Evolutionary conservation across 495 filamentous ascomycete genomes (phyloP).

Genomic region (Achaetomiella virescens): DNA sequence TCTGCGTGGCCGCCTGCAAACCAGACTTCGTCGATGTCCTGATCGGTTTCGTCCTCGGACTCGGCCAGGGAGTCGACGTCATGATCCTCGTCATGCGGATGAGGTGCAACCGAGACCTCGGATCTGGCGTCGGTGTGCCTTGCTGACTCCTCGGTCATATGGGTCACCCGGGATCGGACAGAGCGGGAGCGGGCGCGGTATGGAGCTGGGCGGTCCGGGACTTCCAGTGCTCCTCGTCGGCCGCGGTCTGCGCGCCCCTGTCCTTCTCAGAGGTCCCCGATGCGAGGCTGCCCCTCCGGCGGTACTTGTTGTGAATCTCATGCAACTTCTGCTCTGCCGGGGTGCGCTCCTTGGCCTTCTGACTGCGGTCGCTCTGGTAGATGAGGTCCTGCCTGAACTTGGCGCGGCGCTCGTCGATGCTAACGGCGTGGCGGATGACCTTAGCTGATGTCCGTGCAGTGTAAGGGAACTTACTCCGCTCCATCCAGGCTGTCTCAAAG

Average conservation of each 20-base stretch:
- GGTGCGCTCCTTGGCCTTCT: slow-evolving; percentile 28
- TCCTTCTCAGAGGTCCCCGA: not conserved
- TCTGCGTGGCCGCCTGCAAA: slow-evolving; percentile 79
- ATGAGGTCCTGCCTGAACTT: slow-evolving; percentile 67
- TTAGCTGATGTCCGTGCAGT: slow-evolving; percentile 71
- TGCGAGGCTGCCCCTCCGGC: slow-evolving; percentile 10
- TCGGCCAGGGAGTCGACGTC: slow-evolving; percentile 35
- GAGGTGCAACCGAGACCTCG: slow-evolving; percentile 20
- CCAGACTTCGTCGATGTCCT: slow-evolving; percentile 81
- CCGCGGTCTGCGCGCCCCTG: slow-evolving; percentile 10
- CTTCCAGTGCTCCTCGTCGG: slow-evolving; percentile 11
- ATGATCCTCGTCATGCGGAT: slow-evolving; percentile 26
- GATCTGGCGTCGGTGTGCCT: slow-evolving; percentile 18
- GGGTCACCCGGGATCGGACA: slow-evolving; percentile 10
- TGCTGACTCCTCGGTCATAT: slow-evolving; percentile 7
- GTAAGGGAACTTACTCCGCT: slow-evolving; percentile 75
- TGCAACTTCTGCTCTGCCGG: slow-evolving; percentile 35
- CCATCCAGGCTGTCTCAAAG: slow-evolving; percentile 83
- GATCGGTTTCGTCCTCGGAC: slow-evolving; percentile 52
- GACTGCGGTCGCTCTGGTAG: slow-evolving; percentile 46
- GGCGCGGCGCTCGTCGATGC: slow-evolving; percentile 71
- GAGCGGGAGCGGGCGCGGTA: slow-evolving; percentile 46
- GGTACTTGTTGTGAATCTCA: slow-evolving; percentile 37
- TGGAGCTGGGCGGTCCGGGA: slow-evolving; percentile 23
- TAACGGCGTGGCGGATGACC: slow-evolving; percentile 65